A percentile compares a stretch with the other conserved stretches of the same genome.
Evolutionary conservation across 495 filamentous ascomycete species (phyloP).

Genomic region (Pyrenula aspistea): DNA sequence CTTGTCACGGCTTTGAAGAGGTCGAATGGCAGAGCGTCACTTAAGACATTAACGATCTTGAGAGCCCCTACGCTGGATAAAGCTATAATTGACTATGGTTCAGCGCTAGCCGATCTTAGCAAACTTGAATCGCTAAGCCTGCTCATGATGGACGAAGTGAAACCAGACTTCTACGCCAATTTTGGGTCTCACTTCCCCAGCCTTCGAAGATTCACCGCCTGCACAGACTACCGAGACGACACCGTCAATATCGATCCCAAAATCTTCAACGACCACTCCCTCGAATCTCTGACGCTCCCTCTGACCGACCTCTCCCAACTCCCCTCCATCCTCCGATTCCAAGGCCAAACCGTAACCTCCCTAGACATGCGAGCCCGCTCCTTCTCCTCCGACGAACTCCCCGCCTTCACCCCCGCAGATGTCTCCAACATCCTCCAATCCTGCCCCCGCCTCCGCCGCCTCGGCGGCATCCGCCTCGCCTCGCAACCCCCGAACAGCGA

Average conservation of each 20-base stretch:
- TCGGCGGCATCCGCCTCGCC: not conserved
- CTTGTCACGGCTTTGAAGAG: not conserved
- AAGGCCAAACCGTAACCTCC: not conserved
- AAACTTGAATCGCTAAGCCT: not conserved
- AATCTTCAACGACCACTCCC: not conserved
- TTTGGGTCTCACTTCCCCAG: not conserved
- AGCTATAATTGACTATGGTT: not conserved
- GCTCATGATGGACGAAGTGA: not conserved
- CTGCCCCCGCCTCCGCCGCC: not conserved
- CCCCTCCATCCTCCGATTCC: not conserved
- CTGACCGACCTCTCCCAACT: not conserved
- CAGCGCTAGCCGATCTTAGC: not conserved
- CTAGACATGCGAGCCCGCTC: not conserved
- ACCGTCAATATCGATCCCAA: not conserved
- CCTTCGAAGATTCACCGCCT: not conserved
- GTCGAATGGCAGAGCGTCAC: not conserved
- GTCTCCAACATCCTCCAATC: not conserved
- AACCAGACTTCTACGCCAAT: not conserved
- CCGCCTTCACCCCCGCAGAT: not conserved
- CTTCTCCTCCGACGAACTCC: not conserved
- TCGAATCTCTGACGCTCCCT: not conserved
- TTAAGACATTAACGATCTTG: not conserved
- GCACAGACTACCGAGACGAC: not conserved
- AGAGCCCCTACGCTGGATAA: not conserved
- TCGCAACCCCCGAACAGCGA: not conserved